Evolutionary conservation across 192 early-diverging fungal species (phyloP).

Genomic region (Backusella tarrabulga): DNA sequence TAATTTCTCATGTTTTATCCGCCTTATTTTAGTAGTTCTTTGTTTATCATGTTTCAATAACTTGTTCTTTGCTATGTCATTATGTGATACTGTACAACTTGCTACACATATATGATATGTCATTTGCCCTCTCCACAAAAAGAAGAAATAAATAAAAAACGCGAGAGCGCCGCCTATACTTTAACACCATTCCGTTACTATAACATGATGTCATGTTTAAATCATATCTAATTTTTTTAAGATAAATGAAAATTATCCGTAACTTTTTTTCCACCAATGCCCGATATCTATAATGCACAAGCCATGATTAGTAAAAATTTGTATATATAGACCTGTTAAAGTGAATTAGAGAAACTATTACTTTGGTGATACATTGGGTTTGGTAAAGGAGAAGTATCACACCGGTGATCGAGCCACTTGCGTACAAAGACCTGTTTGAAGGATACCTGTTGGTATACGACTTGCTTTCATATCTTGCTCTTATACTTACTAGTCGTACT

Average conservation of each 20-base stretch:
- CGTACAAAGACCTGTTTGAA: neutral
- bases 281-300: neutral
- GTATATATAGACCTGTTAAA: too few relatives aligned
- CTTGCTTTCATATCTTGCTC: neutral
- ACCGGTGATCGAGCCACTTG: neutral
- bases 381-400: neutral
- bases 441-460: neutral
- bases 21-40: neutral
- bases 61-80: neutral
- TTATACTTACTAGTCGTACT: neutral
- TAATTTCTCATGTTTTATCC: neutral
- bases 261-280: neutral
- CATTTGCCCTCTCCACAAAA: too few relatives aligned
- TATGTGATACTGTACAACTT: neutral
- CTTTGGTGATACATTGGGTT: neutral
- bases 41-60: neutral
- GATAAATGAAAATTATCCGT: neutral
- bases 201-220: slow-evolving; percentile 4
- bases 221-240: neutral
- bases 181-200: neutral
- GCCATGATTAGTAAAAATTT: neutral
- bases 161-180: too few relatives aligned
- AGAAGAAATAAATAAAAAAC: too few relatives aligned
- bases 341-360: too few relatives aligned
- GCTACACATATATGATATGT: neutral